These are phyloP conservation scores for Talaromyces albobiverticillius DNA, from an alignment of 2,329 filamentous ascomycete species.

Conservation along the genomic window DNA sequence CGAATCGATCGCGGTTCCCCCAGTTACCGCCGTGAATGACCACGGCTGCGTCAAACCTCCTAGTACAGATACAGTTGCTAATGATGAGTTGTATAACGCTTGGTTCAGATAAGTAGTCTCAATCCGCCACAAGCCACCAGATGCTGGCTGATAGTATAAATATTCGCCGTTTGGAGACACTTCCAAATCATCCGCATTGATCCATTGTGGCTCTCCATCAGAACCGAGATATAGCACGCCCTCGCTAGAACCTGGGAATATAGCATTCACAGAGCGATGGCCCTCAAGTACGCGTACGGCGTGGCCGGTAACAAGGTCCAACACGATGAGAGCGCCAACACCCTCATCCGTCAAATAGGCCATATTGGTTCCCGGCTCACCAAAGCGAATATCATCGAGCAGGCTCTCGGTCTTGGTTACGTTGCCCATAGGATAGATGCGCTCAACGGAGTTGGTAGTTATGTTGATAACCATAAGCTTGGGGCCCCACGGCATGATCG, in stretches of 20 bases:
- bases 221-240: neutral
- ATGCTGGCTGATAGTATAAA: constrained; percentile 35
- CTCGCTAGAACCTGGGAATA: neutral
- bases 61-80: constrained; percentile 24
- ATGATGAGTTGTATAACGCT: constrained; percentile 31
- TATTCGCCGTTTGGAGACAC: constrained; percentile 34
- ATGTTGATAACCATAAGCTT: constrained; percentile 36
- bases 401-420: constrained; percentile 26
- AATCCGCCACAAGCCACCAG: constrained; percentile 32
- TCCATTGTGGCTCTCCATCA: constrained; percentile 13
- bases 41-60: constrained; percentile 26
- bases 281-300: neutral
- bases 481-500: neutral
- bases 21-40: constrained; percentile 34
- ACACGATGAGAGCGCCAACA: constrained; percentile 21
- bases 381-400: constrained; percentile 38
- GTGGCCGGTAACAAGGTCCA: constrained; percentile 24
- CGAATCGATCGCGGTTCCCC: constrained; percentile 39
- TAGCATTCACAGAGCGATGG: neutral
- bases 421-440: constrained; percentile 33
- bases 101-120: constrained; percentile 31
- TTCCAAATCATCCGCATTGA: constrained; percentile 36
- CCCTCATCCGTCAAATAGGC: constrained; percentile 25
- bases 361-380: constrained; percentile 11
- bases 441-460: constrained; percentile 29